Base-by-base conservation (phyloP, 257 asterid genomes). In the Nicotiana paniculata region DNA sequence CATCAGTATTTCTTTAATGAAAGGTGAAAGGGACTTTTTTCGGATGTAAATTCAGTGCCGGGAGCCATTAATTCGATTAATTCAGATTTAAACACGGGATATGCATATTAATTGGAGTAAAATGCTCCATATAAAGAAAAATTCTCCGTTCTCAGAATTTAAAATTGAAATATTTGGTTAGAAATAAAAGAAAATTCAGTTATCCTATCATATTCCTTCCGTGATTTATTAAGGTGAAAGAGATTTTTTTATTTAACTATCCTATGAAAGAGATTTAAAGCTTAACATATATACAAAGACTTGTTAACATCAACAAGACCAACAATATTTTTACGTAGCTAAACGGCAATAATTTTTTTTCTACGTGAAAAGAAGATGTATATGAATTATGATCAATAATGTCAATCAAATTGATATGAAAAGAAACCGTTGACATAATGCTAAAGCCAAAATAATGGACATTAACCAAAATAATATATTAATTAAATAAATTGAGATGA, bases 341-440 rank as follows among this genome's bases (percentile, higher is more conserved):
- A 69, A 68, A 46, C 21, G 12, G 21, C 4, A 72, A 43, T 35
- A 13, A 46, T 3, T 6, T 10, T 21, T 0, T 46, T 74, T 33
- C 39, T 12, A 74, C 39, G 6, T 24, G 79, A 72, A 46, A 72
- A 46, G 2, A 72, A 43, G 79, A 72, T 46, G 15, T 13, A 46
- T 72, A 72, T n/a, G n/a, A n/a, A n/a, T n/a, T n/a, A n/a, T 72
- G 79, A 72, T 46, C 2, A 72, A 48, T 72, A 74, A 48, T 74
- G 74, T 66, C 51, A 64, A 54, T 81, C 54, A 66, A 81, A 26
- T 35, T 21, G 82, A 61, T 61, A 57, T 21, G 81, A 77, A 77
- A 85, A 82, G 83, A 69, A 81, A 85, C 18, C 72, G 85, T 85
- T 85, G 88, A 85, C 84, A 86, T 86, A 85, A 57, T 76, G 86